Percentiles rank a stretch among this genome's conserved stretches.
These are phyloP conservation scores for Talaromyces pinophilus DNA, from an alignment of 2,329 filamentous ascomycete species.

Conservation along the genomic window DNA sequence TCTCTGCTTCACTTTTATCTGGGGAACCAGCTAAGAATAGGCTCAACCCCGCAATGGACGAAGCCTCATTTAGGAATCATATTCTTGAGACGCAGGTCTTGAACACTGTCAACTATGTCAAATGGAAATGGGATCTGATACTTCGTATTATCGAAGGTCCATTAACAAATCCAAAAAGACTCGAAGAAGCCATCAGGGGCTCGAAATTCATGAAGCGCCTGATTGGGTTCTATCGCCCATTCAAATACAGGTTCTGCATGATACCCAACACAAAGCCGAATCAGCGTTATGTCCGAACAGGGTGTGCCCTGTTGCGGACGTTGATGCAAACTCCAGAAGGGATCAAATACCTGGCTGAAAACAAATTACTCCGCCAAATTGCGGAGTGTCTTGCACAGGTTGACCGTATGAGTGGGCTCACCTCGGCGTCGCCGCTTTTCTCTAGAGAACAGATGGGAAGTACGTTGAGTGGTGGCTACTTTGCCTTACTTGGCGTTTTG, in stretches of 20 bases:
- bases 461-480: slow-evolving; percentile 89
- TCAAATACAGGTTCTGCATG: slow-evolving; percentile 93
- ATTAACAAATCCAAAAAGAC: slow-evolving; percentile 81
- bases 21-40: slow-evolving; percentile 54
- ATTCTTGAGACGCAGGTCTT: slow-evolving; percentile 77
- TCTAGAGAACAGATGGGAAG: slow-evolving; percentile 80
- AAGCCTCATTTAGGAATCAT: slow-evolving; percentile 62
- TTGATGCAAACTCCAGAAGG: slow-evolving; percentile 85
- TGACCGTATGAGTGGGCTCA: slow-evolving; percentile 73
- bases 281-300: slow-evolving; percentile 88
- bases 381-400: slow-evolving; percentile 95
- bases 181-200: slow-evolving; percentile 91
- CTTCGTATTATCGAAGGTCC: slow-evolving; percentile 90
- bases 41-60: slow-evolving; percentile 63
- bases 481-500: slow-evolving; percentile 84
- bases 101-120: slow-evolving; percentile 83
- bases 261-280: slow-evolving; percentile 87
- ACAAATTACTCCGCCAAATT: slow-evolving; percentile 89
- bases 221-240: slow-evolving; percentile 92
- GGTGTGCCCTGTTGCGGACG: slow-evolving; percentile 83
- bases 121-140: slow-evolving; percentile 98
- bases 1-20: slow-evolving; percentile 45
- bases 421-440: slow-evolving; percentile 80
- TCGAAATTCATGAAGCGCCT: slow-evolving; percentile 96
- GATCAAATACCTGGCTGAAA: slow-evolving; percentile 79